Base-by-base conservation (phyloP, 306 rosid species). In the Quercus suber region DNA sequence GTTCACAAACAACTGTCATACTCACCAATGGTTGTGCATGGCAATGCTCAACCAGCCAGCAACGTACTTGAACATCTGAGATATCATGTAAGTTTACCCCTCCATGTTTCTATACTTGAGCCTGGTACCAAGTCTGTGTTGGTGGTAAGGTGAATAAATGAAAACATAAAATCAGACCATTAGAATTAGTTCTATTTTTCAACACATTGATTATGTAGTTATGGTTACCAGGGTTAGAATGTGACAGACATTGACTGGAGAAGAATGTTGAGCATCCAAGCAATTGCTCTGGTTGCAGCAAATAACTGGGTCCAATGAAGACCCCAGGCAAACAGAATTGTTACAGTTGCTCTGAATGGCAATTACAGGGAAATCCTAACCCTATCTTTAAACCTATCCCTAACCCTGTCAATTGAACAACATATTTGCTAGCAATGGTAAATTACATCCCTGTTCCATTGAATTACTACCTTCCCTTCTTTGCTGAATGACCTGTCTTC, bases 401-500 rank as follows among this genome's bases (percentile, higher is more conserved):
- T 90, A 91, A 72, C 33, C 82, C 64, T 86, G 87, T 90, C 88
- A 91, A 89, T 84, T 73, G 64, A 88, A 79, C 83, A 90, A 91
- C 90, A 87, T 76, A 80, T 83, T 77, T 58, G 76, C 76, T 85
- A 78, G 71, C 83, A 87, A 85, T 79, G 88, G 69, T 83, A 89
- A 72, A 71, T 72, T 83, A 84, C 89, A 85, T 79, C 82, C 55
- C 45, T 75, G 76, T 73, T 70, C 73, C 64, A 60, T 33, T 67
- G 72, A 20, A 31, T 83, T 82, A 88, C 78, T 82, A 82, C 78
- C 89, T 87, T 79, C 81, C 86, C 85, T 92, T 92, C 87, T 89
- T 96, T 25, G 85, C 74, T 30, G 96, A 84, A 89, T 96, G 99
- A 19, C 97, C 99, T 0, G 99, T 96, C 94, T 96, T 96, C 70